Conservation (phyloP, 768 basidiomycete genomes). For the Rhizopogon vinicolor region DNA sequence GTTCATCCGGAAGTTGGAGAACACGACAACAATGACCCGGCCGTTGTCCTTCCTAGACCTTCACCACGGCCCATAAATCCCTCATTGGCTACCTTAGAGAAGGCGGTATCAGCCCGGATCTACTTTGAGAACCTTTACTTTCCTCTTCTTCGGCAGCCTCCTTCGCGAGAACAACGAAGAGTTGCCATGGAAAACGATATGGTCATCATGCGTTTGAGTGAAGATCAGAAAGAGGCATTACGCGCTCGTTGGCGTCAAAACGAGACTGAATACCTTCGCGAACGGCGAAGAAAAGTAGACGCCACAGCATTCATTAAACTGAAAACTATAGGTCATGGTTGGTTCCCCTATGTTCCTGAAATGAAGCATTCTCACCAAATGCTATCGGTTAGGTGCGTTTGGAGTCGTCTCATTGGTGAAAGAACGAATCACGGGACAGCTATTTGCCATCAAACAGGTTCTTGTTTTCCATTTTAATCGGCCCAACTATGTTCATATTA, state of each 20-base stretch:
- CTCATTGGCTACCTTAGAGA: conserved; percentile 88
- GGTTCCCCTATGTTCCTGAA: conserved; percentile 23
- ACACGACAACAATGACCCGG: conserved; percentile 42
- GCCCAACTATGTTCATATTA: conserved; percentile 19
- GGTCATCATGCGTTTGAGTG: conserved; percentile 63
- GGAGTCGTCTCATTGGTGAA: conserved; percentile 92
- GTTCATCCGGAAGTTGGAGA: conserved; percentile 66
- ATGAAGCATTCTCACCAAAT: conserved; percentile 17
- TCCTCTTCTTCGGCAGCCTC: conserved; percentile 76
- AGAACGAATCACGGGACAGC: conserved; percentile 70
- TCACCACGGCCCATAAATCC: conserved; percentile 60
- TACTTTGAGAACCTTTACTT: conserved; percentile 93
- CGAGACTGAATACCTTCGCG: conserved; percentile 88
- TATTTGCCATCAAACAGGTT: conserved; percentile 98
- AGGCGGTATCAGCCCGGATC: conserved; percentile 87
- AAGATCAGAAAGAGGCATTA: conserved; percentile 65
- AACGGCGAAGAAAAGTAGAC: conserved; percentile 77
- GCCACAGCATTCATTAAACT: conserved; percentile 83
- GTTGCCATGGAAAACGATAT: conserved; percentile 88
- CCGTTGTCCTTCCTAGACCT: conserved; percentile 13
- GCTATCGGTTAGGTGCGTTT: conserved; percentile 69
- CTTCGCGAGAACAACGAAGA: conserved; percentile 81
- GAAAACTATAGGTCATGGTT: conserved; percentile 94
- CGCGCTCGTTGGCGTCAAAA: conserved; percentile 78
- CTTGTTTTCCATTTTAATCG: conserved; percentile 20